Conservation (phyloP, 108 stramenopile genomes). For the Seminavis robusta region DNA sequence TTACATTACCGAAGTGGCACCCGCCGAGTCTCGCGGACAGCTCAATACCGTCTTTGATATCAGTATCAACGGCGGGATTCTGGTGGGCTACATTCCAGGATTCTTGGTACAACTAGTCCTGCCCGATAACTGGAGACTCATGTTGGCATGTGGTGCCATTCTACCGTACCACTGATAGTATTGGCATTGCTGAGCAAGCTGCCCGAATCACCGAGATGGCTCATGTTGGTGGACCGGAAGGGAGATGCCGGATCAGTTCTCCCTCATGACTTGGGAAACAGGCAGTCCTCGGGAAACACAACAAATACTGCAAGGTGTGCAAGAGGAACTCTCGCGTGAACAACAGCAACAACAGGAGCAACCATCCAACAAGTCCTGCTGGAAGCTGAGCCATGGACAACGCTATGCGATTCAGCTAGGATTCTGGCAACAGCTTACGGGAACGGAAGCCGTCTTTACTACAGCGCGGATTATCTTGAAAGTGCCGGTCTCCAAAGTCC, state of each 20-base stretch:
- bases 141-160: constrained; percentile 14
- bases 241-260: no score
- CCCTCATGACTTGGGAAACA: no score
- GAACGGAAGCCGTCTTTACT: constrained; percentile 53
- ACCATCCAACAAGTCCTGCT: not conserved
- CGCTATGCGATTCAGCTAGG: constrained; percentile 31
- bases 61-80: constrained; percentile 28
- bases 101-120: constrained; percentile 19
- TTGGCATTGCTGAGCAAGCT: constrained; percentile 4
- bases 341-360: not conserved
- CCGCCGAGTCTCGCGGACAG: constrained; percentile 14
- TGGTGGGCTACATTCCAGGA: constrained; percentile 24
- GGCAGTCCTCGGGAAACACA: no score
- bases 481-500: constrained; percentile 31
- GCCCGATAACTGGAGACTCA: constrained; percentile 21
- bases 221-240: constrained; percentile 10
- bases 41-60: constrained; percentile 34
- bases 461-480: constrained; percentile 39
- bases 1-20: constrained; percentile 21
- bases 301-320: constrained; percentile 3
- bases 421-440: constrained; percentile 48
- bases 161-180: constrained; percentile 19
- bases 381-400: not conserved
- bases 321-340: constrained; percentile 11
- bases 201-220: constrained; percentile 26